Conservation (phyloP, 2,329 filamentous ascomycete species). For the Xylariaceae sp. region DNA sequence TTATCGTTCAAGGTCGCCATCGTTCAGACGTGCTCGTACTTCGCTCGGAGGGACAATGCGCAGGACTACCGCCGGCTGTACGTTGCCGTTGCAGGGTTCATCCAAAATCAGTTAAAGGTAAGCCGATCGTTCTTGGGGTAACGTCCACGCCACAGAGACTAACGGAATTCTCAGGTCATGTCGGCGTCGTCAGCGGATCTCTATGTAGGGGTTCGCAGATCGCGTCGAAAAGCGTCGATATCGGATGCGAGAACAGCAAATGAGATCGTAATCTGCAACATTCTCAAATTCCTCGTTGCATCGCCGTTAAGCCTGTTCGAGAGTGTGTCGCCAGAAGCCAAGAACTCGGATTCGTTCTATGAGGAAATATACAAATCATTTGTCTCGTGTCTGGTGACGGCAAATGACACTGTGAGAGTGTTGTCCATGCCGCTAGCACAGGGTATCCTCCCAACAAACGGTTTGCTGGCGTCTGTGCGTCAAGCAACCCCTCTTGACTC, state of each 20-base stretch:
- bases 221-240: conserved; percentile 37
- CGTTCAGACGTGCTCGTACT: conserved; percentile 58
- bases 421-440: conserved; percentile 45
- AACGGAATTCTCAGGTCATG: conserved; percentile 32
- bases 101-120: conserved; percentile 54
- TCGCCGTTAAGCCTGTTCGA: conserved; percentile 47
- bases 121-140: conserved; percentile 18
- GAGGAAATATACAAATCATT: conserved; percentile 48
- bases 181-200: conserved; percentile 36
- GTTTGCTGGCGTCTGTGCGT: conserved; percentile 35
- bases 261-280: conserved; percentile 44
- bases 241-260: conserved; percentile 36
- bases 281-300: conserved; percentile 53
- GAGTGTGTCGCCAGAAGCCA: conserved; percentile 33
- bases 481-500: conserved; percentile 36
- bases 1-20: conserved; percentile 57
- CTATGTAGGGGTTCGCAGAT: conserved; percentile 36
- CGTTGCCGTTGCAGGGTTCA: conserved; percentile 49
- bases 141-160: conserved; percentile 7
- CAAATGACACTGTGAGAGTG: conserved; percentile 45
- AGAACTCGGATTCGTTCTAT: conserved; percentile 37
- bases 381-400: conserved; percentile 49
- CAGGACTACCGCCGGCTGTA: conserved; percentile 52
- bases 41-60: conserved; percentile 48
- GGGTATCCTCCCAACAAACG: conserved; percentile 41